Percentiles rank a stretch among this genome's conserved stretches.
Evolutionary conservation across 306 rosid genomes (phyloP).

Genomic region (Dryas drummondii): DNA sequence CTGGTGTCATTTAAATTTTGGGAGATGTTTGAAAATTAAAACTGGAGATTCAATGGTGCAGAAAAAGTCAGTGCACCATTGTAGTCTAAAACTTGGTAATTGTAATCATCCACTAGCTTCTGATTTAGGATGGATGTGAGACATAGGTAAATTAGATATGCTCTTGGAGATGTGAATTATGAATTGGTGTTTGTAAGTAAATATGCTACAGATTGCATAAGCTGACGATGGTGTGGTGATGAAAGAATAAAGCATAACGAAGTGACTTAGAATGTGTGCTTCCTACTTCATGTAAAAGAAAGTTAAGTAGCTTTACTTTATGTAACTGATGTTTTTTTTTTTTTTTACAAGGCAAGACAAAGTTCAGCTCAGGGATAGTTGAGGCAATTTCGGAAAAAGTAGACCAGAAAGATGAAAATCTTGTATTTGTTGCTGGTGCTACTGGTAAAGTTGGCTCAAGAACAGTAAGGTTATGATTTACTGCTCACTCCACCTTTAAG

Average conservation of each 20-base stretch:
- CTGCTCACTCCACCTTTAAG: conserved; percentile 7
- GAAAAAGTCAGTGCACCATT: not conserved
- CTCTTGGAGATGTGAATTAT: not conserved
- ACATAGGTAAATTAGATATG: not conserved
- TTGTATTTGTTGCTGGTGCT: conserved; percentile 98
- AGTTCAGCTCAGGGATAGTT: conserved; percentile 34
- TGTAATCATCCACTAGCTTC: not conserved
- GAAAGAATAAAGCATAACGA: not conserved
- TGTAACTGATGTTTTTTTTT: conserved; percentile 24
- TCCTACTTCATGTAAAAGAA: not conserved
- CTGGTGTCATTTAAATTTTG: too few relatives aligned
- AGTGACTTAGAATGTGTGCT: not conserved
- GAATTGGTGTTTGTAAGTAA: not conserved
- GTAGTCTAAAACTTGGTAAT: not conserved
- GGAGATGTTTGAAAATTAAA: not conserved
- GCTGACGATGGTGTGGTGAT: not conserved
- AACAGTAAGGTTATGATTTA: conserved; percentile 71
- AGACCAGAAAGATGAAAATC: conserved; percentile 56
- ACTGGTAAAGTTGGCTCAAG: conserved; percentile 95
- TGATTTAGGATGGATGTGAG: not conserved
- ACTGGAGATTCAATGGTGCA: not conserved
- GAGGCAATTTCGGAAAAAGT: conserved; percentile 43
- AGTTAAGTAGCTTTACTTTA: not conserved
- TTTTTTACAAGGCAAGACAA: conserved; percentile 49
- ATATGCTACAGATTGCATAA: not conserved